Conservation (phyloP, 148 eudicot genomes). For the Linanthus parryae region DNA sequence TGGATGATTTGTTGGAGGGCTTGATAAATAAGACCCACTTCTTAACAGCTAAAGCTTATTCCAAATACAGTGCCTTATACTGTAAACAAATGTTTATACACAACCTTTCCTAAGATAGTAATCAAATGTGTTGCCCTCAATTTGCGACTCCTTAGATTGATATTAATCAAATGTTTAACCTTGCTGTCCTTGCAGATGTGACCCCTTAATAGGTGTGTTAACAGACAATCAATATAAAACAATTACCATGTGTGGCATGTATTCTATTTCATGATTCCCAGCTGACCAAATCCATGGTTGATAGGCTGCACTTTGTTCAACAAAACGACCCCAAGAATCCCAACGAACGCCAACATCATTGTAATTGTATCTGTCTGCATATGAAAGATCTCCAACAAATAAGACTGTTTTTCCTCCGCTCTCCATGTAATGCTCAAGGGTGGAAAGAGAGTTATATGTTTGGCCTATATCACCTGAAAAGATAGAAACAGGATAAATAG, state of each 20-base stretch:
- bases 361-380: slow-evolving; percentile 71
- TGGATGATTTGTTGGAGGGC: no score
- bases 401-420: slow-evolving; percentile 70
- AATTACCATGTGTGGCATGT: slow-evolving; percentile 76
- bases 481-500: slow-evolving; percentile 3
- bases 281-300: slow-evolving; percentile 96
- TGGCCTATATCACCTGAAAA: slow-evolving; percentile 89
- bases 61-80: no score
- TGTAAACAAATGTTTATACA: no score
- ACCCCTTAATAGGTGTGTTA: no score
- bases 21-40: no score
- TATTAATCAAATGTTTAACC: no score
- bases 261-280: slow-evolving; percentile 96
- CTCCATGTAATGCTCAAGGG: slow-evolving; percentile 65
- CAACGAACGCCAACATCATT: slow-evolving; percentile 79
- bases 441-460: slow-evolving; percentile 80
- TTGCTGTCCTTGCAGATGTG: no score
- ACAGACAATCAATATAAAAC: no score
- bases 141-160: no score
- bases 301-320: slow-evolving; percentile 67
- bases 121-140: no score
- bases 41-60: no score
- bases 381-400: slow-evolving; percentile 93
- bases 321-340: slow-evolving; percentile 93
- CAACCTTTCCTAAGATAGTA: no score